A percentile compares a stretch with the other conserved stretches of the same genome.
Conservation (phyloP, 257 asterid species). For the Solanum sejunctum region DNA sequence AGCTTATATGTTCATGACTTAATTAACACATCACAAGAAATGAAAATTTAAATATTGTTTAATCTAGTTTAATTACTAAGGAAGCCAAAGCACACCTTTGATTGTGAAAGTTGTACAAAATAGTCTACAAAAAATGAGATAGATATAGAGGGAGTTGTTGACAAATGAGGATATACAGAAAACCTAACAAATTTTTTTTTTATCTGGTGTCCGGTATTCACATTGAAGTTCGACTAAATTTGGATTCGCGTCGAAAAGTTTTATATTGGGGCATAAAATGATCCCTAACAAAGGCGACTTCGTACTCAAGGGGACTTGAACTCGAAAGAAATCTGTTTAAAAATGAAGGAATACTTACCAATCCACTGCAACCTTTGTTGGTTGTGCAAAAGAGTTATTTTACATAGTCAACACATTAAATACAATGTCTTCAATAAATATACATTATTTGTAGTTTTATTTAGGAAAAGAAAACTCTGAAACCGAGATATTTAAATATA, state of each 20-base stretch:
- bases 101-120: neutral
- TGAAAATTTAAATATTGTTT: neutral
- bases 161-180: neutral
- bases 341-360: no score
- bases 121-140: neutral
- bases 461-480: neutral
- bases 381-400: neutral
- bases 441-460: neutral
- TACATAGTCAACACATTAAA: neutral
- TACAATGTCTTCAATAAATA: neutral
- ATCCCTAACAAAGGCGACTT: no score
- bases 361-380: no score
- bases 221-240: no score
- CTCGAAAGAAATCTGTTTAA: no score
- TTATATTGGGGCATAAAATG: no score
- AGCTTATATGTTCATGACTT: neutral
- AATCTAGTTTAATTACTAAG: neutral
- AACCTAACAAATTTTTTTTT: neutral
- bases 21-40: neutral
- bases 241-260: no score
- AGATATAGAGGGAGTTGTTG: neutral
- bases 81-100: neutral
- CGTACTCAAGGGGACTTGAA: rapidly evolving
- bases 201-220: no score
- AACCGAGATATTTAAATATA: no score